Conservation (phyloP, 805 yeast species). For the Saccharomycopsis vini region DNA sequence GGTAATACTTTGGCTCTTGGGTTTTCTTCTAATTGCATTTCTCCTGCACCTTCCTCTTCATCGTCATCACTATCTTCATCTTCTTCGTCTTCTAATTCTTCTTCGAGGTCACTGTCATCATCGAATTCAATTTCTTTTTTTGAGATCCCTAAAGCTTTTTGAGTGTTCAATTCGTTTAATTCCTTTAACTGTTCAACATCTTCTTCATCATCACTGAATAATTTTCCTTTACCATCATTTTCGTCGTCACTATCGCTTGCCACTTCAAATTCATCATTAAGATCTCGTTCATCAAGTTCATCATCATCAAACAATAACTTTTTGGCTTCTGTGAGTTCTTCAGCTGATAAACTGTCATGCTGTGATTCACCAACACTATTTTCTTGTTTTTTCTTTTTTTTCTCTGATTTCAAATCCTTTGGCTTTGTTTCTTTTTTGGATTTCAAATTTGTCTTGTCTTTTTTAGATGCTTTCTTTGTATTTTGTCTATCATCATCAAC, state of each 20-base stretch:
- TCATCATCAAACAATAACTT: slow-evolving; percentile 66
- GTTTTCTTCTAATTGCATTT: slow-evolving; percentile 19
- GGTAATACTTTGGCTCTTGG: slow-evolving; percentile 78
- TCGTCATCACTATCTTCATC: slow-evolving; percentile 24
- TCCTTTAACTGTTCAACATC: slow-evolving; percentile 22
- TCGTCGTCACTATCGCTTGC: slow-evolving; percentile 20
- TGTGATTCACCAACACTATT: slow-evolving; percentile 23
- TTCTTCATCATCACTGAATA: slow-evolving; percentile 19
- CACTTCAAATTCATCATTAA: slow-evolving; percentile 32
- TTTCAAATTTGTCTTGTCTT: slow-evolving; percentile 3
- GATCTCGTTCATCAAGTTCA: slow-evolving; percentile 54
- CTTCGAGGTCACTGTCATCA: slow-evolving; percentile 26
- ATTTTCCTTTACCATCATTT: slow-evolving; percentile 4
- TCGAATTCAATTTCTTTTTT: slow-evolving; percentile 2
- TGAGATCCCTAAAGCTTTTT: slow-evolving; percentile 8
- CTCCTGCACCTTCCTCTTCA: slow-evolving; percentile 24
- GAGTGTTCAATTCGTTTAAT: slow-evolving; percentile 17
- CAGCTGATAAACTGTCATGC: slow-evolving; percentile 49
- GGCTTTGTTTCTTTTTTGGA: slow-evolving; percentile 29
- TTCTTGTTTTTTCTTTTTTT: slow-evolving; percentile 22
- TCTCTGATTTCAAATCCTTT: slow-evolving; percentile 25
- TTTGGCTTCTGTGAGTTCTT: slow-evolving; percentile 59
- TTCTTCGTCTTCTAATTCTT: slow-evolving; percentile 29
- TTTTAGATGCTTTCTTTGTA: slow-evolving; percentile 1
- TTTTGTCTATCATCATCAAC: neutral